These are phyloP conservation scores for Corchorus olitorius DNA, from an alignment of 345 rosid species.

Conservation along the genomic window DNA sequence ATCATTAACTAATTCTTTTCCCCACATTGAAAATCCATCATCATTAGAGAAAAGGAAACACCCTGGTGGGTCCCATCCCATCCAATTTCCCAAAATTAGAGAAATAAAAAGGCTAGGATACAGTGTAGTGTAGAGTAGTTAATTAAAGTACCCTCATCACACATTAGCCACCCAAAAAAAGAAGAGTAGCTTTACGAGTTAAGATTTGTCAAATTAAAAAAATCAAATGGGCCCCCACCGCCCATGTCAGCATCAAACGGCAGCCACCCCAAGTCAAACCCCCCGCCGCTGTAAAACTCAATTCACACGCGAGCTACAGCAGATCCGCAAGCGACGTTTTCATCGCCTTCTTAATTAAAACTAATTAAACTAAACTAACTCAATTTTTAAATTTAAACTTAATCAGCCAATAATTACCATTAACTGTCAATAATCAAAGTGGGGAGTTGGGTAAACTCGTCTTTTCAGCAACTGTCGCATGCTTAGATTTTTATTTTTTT, in stretches of 20 bases:
- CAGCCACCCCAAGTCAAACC: not conserved
- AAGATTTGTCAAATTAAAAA: not conserved
- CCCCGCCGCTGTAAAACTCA: not conserved
- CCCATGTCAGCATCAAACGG: slow-evolving; percentile 9
- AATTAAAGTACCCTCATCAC: no score
- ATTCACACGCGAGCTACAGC: not conserved
- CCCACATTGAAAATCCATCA: not conserved
- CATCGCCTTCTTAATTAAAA: not conserved
- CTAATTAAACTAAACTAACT: not conserved
- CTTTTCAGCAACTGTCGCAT: not conserved
- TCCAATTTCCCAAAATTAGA: not conserved
- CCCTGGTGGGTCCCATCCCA: not conserved
- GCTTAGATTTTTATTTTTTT: not conserved
- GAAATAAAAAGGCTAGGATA: slow-evolving; percentile 8
- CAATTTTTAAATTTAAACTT: no score
- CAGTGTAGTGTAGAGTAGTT: not conserved
- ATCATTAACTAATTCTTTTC: not conserved
- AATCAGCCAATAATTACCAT: not conserved
- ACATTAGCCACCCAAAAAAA: slow-evolving; percentile 8
- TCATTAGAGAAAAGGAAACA: no score
- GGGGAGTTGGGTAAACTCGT: not conserved
- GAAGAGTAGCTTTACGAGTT: not conserved
- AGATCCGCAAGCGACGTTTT: not conserved
- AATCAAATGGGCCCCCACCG: not conserved
- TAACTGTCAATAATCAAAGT: not conserved